Conservation (phyloP, 768 basidiomycete species). For the Pleurotus eryngii region DNA sequence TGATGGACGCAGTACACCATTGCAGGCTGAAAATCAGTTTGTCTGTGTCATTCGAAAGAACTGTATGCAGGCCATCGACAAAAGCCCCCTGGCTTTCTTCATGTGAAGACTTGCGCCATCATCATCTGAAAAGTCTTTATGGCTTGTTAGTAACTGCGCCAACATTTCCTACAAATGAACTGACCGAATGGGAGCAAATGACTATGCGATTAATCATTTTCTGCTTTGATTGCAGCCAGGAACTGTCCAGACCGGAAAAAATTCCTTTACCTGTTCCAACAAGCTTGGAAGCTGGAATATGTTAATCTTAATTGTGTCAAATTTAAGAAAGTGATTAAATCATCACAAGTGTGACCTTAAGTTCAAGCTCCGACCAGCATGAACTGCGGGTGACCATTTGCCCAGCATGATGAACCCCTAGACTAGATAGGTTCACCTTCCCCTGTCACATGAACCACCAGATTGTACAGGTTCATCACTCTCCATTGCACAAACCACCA, state of each 20-base stretch:
- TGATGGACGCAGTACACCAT: conserved; percentile 6
- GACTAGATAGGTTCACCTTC: too few relatives aligned
- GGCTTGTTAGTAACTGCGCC: neutral
- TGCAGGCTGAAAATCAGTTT: neutral
- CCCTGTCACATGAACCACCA: too few relatives aligned
- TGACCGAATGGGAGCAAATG: neutral
- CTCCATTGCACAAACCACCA: too few relatives aligned
- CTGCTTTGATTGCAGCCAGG: neutral
- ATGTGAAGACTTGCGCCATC: neutral
- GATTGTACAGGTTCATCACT: too few relatives aligned
- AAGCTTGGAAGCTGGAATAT: neutral
- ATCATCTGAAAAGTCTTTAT: neutral
- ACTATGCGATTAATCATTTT: neutral
- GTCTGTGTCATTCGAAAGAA: too few relatives aligned
- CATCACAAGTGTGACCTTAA: too few relatives aligned
- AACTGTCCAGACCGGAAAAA: neutral
- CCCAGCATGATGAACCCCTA: too few relatives aligned
- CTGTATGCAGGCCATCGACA: too few relatives aligned
- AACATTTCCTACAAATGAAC: neutral
- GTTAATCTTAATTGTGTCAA: too few relatives aligned
- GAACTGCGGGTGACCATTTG: too few relatives aligned
- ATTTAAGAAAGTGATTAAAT: too few relatives aligned
- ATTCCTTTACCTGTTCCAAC: neutral
- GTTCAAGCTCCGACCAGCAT: too few relatives aligned
- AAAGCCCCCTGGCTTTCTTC: neutral